Evolutionary conservation across 164 flowering plant species (phyloP).

Genomic region (Cinnamomum micranthum): DNA sequence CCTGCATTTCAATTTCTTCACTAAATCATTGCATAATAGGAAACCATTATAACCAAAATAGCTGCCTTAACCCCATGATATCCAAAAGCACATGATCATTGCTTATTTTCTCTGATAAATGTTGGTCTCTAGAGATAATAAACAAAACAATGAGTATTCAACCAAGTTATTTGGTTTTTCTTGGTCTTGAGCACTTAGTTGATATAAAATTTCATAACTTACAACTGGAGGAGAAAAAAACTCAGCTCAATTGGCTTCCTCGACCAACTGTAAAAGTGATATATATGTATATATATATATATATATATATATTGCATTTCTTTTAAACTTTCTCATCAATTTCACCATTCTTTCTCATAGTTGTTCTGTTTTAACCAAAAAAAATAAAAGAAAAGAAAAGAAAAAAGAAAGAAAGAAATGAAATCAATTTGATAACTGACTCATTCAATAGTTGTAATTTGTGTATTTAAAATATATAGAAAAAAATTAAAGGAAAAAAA

Average conservation of each 20-base stretch:
- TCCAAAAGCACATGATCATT: not conserved
- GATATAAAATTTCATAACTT: not conserved
- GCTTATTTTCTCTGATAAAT: not conserved
- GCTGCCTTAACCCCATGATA: not conserved
- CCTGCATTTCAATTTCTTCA: constrained; percentile 30
- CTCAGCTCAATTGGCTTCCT: not conserved
- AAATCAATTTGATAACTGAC: no score
- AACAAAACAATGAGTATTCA: not conserved
- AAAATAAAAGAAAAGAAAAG: no score
- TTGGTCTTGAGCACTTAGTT: not conserved
- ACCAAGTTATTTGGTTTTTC: not conserved
- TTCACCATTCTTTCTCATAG: no score
- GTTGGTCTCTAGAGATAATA: not conserved
- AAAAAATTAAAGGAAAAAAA: no score
- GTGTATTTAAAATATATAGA: no score
- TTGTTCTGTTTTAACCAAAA: no score
- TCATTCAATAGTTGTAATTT: no score
- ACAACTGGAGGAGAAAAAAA: not conserved
- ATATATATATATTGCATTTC: no score
- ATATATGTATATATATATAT: no score
- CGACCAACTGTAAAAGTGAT: no score
- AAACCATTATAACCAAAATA: not conserved
- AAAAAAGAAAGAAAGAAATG: no score
- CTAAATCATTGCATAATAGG: not conserved
- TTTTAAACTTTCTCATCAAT: no score